These are phyloP conservation scores for Cryphonectria japonica DNA, from an alignment of 2,329 filamentous ascomycete species.

Conservation along the genomic window DNA sequence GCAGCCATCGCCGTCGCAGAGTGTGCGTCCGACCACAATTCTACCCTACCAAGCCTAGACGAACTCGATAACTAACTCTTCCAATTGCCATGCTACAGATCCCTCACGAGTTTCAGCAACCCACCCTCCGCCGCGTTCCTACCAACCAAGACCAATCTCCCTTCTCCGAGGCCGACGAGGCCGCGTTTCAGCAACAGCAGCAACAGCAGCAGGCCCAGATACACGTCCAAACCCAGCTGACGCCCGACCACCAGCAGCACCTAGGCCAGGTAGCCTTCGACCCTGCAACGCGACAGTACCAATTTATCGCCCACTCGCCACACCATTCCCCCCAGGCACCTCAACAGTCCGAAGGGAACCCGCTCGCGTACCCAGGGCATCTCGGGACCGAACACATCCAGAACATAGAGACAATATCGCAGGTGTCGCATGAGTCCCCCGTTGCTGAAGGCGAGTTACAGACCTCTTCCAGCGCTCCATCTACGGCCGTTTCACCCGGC, in stretches of 20 bases:
- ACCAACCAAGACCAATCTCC: constrained; percentile 45
- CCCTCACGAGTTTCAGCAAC: constrained; percentile 44
- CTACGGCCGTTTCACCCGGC: constrained; percentile 44
- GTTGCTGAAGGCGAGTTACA: constrained; percentile 53
- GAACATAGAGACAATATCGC: constrained; percentile 64
- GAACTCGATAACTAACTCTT: not conserved
- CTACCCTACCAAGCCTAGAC: constrained; percentile 29
- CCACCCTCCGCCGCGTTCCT: constrained; percentile 54
- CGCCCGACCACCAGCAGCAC: constrained; percentile 43
- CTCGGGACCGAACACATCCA: constrained; percentile 45
- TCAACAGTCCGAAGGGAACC: constrained; percentile 40
- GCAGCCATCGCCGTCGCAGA: constrained; percentile 51
- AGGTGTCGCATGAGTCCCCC: constrained; percentile 65
- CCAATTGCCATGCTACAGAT: constrained; percentile 39
- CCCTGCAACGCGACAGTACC: constrained; percentile 35
- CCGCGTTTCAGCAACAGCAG: constrained; percentile 47
- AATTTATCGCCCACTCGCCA: constrained; percentile 33
- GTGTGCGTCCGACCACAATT: constrained; percentile 42
- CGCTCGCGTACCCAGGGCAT: constrained; percentile 42
- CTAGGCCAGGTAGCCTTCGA: constrained; percentile 47
- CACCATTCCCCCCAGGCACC: constrained; percentile 37
- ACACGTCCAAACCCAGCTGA: constrained; percentile 42
- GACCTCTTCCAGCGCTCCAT: constrained; percentile 45
- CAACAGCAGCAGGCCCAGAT: constrained; percentile 47
- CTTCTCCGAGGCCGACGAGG: constrained; percentile 49